Base-by-base conservation (phyloP, 257 asterid genomes). In the Ilex asprella region DNA sequence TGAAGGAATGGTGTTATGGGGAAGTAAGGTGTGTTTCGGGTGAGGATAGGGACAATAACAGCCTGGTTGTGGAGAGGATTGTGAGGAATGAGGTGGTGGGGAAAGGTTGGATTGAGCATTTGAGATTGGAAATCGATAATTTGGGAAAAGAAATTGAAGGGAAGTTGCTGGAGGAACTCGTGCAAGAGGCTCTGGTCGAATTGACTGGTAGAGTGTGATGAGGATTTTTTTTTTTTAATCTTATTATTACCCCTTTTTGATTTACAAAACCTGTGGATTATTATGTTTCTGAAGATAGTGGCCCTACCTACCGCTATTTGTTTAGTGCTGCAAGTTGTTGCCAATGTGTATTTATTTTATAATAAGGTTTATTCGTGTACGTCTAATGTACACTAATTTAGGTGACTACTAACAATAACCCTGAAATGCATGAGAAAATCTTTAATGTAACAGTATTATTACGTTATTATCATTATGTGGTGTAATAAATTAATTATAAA, bases 21-120 rank as follows among this genome's bases (percentile, higher is more conserved):
- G 86, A 76, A 54, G 67, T 59, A 59, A 58, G 70, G 32, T 75
- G 76, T 62, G 69, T 75, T 31, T 41, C 49, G 35, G 69, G 55
- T 30, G 82, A 81, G 43, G 62, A 73, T 66, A 86, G 68, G 81
- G 95, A 78, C 66, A 73, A 71, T 49, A 54, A 61, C 76, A 46
- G 78, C 73, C 73, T 79, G 74, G 81, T 79, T 61, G 87, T 83
- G 70, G 94, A 80, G 77, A 63, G 81, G 77, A 77, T 85, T 78
- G 89, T 80, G 68, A 76, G 74, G 58, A 79, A 78, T 66, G 95
- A 90, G 78, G 87, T 87, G 73, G 85, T 61, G 70, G 91, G 90
- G 21, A 85, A 69, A 63, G 78, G 85, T 73, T 90, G 97, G 97
- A 55, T 46, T 43, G 87, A 79, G 68, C 60, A 65, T 62, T 73